These are phyloP conservation scores for Eragrostis tef DNA, from an alignment of 202 grass and related monocot genomes.

Conservation along the genomic window DNA sequence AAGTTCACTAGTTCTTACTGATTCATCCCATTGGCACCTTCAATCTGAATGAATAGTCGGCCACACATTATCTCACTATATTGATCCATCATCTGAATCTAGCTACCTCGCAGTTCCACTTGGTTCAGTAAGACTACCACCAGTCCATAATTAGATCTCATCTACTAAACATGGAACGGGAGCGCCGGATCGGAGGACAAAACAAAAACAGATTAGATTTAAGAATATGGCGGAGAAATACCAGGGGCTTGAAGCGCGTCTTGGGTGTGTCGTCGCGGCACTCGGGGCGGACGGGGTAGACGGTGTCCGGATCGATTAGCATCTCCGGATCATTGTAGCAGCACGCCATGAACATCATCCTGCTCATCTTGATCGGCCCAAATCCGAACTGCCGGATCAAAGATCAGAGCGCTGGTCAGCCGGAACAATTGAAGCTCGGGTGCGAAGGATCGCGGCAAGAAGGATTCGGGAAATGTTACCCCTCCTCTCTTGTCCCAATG, in stretches of 20 bases:
- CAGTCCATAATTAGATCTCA: conserved; percentile 17
- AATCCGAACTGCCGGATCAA: not conserved
- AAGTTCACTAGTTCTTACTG: not conserved
- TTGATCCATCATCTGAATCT: conserved; percentile 5
- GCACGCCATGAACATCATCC: conserved; percentile 68
- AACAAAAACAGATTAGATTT: not conserved
- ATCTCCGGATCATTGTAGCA: conserved; percentile 77
- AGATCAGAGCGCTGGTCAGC: not conserved
- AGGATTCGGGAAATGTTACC: conserved; percentile 27
- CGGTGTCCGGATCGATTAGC: conserved; percentile 74
- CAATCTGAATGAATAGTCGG: not conserved
- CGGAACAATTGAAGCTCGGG: not conserved
- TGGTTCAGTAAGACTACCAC: conserved; percentile 19
- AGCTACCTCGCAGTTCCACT: not conserved
- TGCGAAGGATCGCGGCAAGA: conserved; percentile 19
- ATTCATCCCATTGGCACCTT: not conserved
- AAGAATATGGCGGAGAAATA: conserved; percentile 21
- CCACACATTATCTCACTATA: conserved; percentile 1
- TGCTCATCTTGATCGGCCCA: conserved; percentile 20
- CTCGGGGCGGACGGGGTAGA: conserved; percentile 71
- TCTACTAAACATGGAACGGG: not conserved
- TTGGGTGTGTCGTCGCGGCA: conserved; percentile 71
- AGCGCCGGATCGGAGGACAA: not conserved
- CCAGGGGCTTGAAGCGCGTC: conserved; percentile 81
- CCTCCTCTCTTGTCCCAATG: conserved; percentile 19